These are phyloP conservation scores for Saitozyma podzolica DNA, from an alignment of 768 basidiomycete species.

Conservation along the genomic window DNA sequence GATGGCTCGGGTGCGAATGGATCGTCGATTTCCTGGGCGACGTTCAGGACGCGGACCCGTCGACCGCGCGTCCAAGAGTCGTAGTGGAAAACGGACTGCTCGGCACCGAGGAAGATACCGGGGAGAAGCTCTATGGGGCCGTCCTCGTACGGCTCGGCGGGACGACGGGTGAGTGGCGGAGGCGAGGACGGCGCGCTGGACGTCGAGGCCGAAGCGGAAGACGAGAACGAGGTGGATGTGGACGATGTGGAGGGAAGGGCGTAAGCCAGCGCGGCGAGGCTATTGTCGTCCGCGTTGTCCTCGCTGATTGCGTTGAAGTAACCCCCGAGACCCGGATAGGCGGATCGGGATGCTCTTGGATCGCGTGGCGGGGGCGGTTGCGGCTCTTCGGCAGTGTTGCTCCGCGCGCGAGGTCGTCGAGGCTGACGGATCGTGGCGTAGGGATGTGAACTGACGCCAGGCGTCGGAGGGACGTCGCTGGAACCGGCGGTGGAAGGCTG, in stretches of 20 bases:
- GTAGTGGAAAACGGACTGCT: constrained; percentile 35
- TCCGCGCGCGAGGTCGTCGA: constrained; percentile 13
- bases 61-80: constrained; percentile 17
- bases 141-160: constrained; percentile 36
- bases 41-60: constrained; percentile 45
- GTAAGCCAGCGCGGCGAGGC: background rate
- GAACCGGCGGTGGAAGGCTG: constrained; percentile 16
- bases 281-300: background rate
- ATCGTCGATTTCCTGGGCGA: constrained; percentile 49
- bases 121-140: constrained; percentile 49
- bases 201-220: constrained; percentile 14
- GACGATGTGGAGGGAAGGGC: constrained; percentile 4
- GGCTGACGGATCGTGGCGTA: constrained; percentile 12
- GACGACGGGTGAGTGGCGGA: constrained; percentile 13
- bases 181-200: constrained; percentile 23
- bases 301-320: constrained; percentile 6
- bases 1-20: constrained; percentile 21
- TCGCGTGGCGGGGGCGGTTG: background rate
- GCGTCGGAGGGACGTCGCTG: constrained; percentile 26
- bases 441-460: constrained; percentile 13
- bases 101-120: constrained; percentile 47
- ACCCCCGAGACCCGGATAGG: constrained; percentile 7
- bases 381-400: constrained; percentile 13
- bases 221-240: constrained; percentile 20
- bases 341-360: constrained; percentile 10